Evolutionary conservation across 169 alveolate species (phyloP).

Genomic region (Cytauxzoon felis): DNA sequence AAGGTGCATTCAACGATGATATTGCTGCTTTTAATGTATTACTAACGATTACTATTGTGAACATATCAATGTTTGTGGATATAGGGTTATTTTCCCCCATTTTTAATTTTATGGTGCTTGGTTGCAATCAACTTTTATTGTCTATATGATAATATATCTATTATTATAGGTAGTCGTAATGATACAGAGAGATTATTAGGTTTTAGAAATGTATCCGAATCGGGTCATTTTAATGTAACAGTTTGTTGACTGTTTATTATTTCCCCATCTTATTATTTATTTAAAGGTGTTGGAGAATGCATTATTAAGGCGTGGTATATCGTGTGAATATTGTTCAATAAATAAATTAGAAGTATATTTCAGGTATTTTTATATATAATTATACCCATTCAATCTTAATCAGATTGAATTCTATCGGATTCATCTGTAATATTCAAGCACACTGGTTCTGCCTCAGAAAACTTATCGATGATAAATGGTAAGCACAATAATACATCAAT

Average conservation of each 20-base stretch:
- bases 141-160: background rate
- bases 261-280: background rate
- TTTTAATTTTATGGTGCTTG: too few species aligned
- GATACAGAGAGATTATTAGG: conserved; percentile 5
- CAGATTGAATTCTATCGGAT: conserved; percentile 28
- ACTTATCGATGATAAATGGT: conserved; percentile 34
- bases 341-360: conserved; percentile 35
- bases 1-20: too few species aligned
- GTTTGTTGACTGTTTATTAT: background rate
- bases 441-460: conserved; percentile 59
- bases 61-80: too few species aligned
- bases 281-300: conserved; percentile 49
- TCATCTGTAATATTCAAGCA: conserved; percentile 30
- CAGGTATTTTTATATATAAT: conserved; percentile 6
- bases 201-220: conserved; percentile 41
- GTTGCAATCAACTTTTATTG: background rate
- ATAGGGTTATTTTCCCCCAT: too few species aligned
- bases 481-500: background rate
- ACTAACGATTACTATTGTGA: too few species aligned
- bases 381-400: background rate
- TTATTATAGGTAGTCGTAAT: conserved; percentile 9
- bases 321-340: conserved; percentile 31
- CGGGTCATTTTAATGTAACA: conserved; percentile 52
- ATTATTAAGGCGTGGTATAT: conserved; percentile 15
- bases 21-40: too few species aligned